Conservation (phyloP, 1,139 yeast genomes). For the Taphrina deformans region DNA sequence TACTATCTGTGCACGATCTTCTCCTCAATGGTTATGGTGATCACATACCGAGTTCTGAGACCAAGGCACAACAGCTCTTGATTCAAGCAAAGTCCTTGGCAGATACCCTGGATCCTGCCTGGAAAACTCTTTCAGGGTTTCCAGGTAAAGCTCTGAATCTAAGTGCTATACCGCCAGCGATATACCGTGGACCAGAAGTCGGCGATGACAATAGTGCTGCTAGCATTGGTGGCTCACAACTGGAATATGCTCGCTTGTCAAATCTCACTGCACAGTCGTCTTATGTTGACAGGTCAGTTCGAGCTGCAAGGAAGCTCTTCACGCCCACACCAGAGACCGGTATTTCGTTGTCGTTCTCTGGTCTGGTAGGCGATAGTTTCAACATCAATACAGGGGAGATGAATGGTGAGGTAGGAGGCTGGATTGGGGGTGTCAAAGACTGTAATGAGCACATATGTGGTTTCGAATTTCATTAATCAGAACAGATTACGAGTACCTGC, state of each 20-base stretch:
- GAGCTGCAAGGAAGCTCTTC: slow-evolving; percentile 65
- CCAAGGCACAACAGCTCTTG: slow-evolving; percentile 53
- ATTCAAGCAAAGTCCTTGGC: slow-evolving; percentile 73
- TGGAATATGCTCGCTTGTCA: slow-evolving; percentile 81
- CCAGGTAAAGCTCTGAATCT: slow-evolving; percentile 43
- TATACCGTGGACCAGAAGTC: slow-evolving; percentile 67
- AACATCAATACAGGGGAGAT: slow-evolving; percentile 54
- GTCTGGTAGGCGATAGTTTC: slow-evolving; percentile 78
- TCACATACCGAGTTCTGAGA: slow-evolving; percentile 45
- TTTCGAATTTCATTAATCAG: not conserved
- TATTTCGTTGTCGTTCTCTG: slow-evolving; percentile 52
- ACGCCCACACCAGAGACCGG: slow-evolving; percentile 50
- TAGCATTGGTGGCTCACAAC: slow-evolving; percentile 80
- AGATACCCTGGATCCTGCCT: slow-evolving; percentile 64
- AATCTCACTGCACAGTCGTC: slow-evolving; percentile 71
- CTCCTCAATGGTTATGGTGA: slow-evolving; percentile 43
- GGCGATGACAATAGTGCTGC: slow-evolving; percentile 69
- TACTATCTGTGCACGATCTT: slow-evolving; percentile 75
- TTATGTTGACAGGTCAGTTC: slow-evolving; percentile 76
- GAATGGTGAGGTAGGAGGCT: not conserved
- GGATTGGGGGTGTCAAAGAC: slow-evolving; percentile 57
- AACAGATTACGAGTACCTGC: slow-evolving; percentile 66
- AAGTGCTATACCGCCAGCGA: slow-evolving; percentile 42
- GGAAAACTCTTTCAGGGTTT: slow-evolving; percentile 66
- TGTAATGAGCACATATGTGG: slow-evolving; percentile 47